These are phyloP conservation scores for Casuarina glauca DNA, from an alignment of 306 rosid species.

Conservation along the genomic window DNA sequence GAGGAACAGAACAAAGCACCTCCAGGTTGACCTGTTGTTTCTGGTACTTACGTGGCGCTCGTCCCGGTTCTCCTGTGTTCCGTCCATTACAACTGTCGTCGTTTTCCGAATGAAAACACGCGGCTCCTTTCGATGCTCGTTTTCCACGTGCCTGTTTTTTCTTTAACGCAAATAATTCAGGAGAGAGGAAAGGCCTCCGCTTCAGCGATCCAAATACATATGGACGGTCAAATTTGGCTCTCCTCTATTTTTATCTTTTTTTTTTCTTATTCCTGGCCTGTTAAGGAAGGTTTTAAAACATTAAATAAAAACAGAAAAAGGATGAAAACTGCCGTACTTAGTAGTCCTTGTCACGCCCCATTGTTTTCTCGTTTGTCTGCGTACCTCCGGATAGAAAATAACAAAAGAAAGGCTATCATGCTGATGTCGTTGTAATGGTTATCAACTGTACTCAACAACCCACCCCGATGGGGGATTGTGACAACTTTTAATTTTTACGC, in stretches of 20 bases:
- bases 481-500: too few species aligned
- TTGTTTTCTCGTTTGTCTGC: too few species aligned
- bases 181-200: neutral
- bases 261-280: neutral
- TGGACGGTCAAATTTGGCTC: constrained; percentile 6
- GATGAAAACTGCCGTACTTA: too few species aligned
- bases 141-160: constrained; percentile 51
- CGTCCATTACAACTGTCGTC: constrained; percentile 21
- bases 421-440: too few species aligned
- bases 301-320: too few species aligned
- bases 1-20: neutral
- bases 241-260: neutral
- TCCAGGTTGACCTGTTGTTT: constrained; percentile 31
- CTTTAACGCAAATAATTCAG: neutral
- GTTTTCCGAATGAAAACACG: constrained; percentile 25
- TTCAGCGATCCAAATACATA: too few species aligned
- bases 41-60: constrained; percentile 37
- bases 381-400: too few species aligned
- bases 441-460: too few species aligned
- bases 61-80: neutral
- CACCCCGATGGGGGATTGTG: too few species aligned
- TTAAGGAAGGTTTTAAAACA: too few species aligned
- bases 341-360: too few species aligned
- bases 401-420: too few species aligned
- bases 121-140: constrained; percentile 24